These are phyloP conservation scores for Flueggea neowawraea DNA, from an alignment of 441 rosid genomes.

Conservation along the genomic window DNA sequence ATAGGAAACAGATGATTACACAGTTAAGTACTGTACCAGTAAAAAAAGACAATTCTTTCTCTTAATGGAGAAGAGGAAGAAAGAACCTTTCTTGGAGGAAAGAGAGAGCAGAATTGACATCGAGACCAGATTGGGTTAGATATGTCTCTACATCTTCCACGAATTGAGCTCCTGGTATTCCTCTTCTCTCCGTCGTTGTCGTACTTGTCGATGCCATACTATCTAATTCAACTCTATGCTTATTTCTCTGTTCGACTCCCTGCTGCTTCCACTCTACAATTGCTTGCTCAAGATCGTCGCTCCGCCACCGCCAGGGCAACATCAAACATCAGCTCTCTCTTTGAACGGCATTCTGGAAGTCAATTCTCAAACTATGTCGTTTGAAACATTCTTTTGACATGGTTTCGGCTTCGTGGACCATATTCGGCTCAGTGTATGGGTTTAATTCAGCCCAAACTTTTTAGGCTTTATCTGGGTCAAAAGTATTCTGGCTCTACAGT, in stretches of 20 bases:
- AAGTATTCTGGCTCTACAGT: no score
- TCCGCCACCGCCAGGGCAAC: no score
- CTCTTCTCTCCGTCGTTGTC: constrained; percentile 66
- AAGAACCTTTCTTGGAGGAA: constrained; percentile 82
- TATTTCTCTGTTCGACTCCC: not conserved
- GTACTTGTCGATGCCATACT: constrained; percentile 39
- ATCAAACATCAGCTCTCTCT: no score
- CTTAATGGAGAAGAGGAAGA: constrained; percentile 1
- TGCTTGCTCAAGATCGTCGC: no score
- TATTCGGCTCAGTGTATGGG: no score
- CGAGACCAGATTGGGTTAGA: constrained; percentile 64
- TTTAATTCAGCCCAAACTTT: no score
- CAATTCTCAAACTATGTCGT: no score
- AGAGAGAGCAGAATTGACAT: constrained; percentile 67
- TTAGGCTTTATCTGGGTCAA: no score
- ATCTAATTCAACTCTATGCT: not conserved
- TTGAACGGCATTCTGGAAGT: no score
- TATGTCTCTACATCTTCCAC: constrained; percentile 77
- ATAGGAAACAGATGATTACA: not conserved
- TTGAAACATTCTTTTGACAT: no score
- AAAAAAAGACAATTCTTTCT: not conserved
- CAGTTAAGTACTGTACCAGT: not conserved
- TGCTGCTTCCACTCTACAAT: not conserved
- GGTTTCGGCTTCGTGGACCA: no score
- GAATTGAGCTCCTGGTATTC: constrained; percentile 91